Conservation (phyloP, 164 flowering plant genomes). For the Liriodendron chinense region DNA sequence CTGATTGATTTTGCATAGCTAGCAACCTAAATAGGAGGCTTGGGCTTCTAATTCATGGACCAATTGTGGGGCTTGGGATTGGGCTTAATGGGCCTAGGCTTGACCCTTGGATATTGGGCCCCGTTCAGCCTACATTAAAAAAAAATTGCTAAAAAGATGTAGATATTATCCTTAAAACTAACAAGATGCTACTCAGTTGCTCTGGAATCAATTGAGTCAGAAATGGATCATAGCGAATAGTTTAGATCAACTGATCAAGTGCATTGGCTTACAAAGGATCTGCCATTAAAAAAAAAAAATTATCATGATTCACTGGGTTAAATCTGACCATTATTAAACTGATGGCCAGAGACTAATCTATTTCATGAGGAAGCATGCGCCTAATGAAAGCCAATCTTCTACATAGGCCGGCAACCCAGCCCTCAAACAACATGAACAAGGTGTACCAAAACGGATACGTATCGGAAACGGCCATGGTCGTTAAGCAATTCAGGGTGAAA, state of each 20-base stretch:
- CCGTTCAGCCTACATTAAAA: too few species aligned
- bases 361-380: neutral
- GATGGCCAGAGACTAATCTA: neutral
- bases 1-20: too few species aligned
- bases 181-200: neutral
- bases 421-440: neutral
- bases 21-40: too few species aligned
- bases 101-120: too few species aligned
- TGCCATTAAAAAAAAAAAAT: too few species aligned
- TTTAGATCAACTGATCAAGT: neutral
- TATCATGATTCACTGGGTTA: neutral
- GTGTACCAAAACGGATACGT: too few species aligned
- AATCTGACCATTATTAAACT: neutral
- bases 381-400: neutral
- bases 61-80: too few species aligned
- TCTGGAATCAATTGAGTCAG: neutral
- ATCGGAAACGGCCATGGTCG: too few species aligned
- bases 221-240: neutral
- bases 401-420: neutral
- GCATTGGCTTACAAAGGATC: neutral
- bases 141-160: neutral
- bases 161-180: neutral
- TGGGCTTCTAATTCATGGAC: too few species aligned
- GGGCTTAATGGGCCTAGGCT: too few species aligned
- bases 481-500: too few species aligned